A percentile compares a stretch with the other conserved stretches of the same genome.
phyloP scores from a whole-genome alignment of 805 yeast species.

The Metschnikowia borealis region DNA sequence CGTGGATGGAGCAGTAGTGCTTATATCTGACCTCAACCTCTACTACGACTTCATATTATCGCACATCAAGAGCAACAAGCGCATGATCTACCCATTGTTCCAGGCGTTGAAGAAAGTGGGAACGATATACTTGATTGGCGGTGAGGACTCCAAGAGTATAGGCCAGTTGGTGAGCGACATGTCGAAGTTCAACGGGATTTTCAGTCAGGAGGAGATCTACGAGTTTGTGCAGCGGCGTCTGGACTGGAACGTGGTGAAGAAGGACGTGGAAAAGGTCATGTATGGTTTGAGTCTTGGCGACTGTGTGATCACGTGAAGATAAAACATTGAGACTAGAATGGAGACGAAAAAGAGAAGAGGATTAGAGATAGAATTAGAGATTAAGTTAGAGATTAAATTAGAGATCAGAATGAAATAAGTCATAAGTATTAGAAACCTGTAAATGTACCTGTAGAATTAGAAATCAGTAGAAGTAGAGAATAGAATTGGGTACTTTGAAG shows the following conservation, averaged over 20 bases:
- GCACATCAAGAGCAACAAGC: conserved; percentile 52
- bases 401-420: no score
- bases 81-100: conserved; percentile 69
- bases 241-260: conserved; percentile 77
- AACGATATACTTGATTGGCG: conserved; percentile 69
- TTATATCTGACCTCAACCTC: conserved; percentile 77
- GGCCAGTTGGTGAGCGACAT: conserved; percentile 82
- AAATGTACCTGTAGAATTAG: no score
- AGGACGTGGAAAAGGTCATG: conserved; percentile 89
- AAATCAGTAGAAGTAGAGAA: no score
- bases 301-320: conserved; percentile 51
- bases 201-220: conserved; percentile 90
- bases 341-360: neutral
- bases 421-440: no score
- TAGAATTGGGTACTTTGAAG: no score
- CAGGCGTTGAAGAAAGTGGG: conserved; percentile 82
- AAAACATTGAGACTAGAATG: neutral
- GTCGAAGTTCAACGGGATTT: conserved; percentile 81
- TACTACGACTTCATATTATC: conserved; percentile 64
- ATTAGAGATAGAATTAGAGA: no score
- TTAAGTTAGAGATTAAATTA: neutral
- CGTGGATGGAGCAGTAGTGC: conserved; percentile 73
- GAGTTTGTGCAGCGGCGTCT: conserved; percentile 83
- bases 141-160: conserved; percentile 72
- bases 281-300: conserved; percentile 84